These are phyloP conservation scores for Picochlorum sp. DNA, from an alignment of 139 green algal genomes.

Conservation along the genomic window DNA sequence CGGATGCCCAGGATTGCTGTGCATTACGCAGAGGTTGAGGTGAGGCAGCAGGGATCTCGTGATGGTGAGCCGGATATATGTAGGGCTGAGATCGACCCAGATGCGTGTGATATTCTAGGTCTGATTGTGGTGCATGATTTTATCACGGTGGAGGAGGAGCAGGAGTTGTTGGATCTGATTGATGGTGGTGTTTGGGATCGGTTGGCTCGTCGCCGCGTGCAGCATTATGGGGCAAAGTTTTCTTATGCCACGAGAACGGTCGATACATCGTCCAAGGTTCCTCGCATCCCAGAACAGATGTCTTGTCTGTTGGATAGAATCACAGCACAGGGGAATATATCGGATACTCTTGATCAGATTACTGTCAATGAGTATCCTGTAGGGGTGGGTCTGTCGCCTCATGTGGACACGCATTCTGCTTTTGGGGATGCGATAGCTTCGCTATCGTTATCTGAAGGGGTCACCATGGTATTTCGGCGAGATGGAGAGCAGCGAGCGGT, in stretches of 20 bases:
- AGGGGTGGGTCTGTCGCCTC: slow-evolving; percentile 83
- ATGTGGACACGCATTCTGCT: slow-evolving; percentile 93
- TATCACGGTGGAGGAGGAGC: slow-evolving; percentile 46
- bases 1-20: slow-evolving; percentile 1
- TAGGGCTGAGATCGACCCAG: neutral
- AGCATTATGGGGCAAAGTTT: slow-evolving; percentile 81
- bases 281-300: slow-evolving; percentile 7
- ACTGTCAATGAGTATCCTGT: slow-evolving; percentile 91
- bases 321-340: slow-evolving; percentile 6
- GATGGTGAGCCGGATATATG: slow-evolving; percentile 1
- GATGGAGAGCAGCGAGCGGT: slow-evolving; percentile 28
- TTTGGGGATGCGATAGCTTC: slow-evolving; percentile 80
- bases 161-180: slow-evolving; percentile 42
- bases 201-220: slow-evolving; percentile 71
- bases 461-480: slow-evolving; percentile 81
- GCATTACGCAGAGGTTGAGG: neutral
- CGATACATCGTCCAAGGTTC: neutral
- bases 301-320: slow-evolving; percentile 9
- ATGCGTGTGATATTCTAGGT: slow-evolving; percentile 47
- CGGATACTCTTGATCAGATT: slow-evolving; percentile 52
- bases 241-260: slow-evolving; percentile 39
- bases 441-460: slow-evolving; percentile 62
- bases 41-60: no score
- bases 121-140: slow-evolving; percentile 54
- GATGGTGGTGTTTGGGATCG: slow-evolving; percentile 42